Percentiles rank a stretch among this genome's conserved stretches.
phyloP scores from a whole-genome alignment of 192 early-diverging fungal species.

The Martensiomyces pterosporus region DNA sequence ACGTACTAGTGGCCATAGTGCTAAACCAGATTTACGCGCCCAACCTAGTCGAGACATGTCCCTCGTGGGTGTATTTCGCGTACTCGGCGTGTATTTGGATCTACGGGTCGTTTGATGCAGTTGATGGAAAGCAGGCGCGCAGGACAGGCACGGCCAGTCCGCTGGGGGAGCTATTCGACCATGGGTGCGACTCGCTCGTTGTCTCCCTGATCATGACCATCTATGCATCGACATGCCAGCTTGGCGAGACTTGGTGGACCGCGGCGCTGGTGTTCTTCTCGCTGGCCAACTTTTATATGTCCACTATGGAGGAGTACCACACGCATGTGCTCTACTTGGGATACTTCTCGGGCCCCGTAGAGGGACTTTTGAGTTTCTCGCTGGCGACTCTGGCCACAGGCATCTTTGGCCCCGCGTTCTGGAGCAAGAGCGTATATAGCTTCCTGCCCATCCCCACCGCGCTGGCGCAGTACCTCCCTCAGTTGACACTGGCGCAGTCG shows the following conservation, averaged over 20 bases:
- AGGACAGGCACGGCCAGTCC: constrained; percentile 83
- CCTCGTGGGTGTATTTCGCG: constrained; percentile 79
- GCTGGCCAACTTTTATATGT: constrained; percentile 85
- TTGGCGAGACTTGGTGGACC: constrained; percentile 73
- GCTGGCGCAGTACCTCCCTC: constrained; percentile 23
- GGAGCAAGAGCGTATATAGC: constrained; percentile 25
- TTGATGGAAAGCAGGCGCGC: constrained; percentile 95
- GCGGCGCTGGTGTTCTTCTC: constrained; percentile 54
- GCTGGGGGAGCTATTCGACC: constrained; percentile 94
- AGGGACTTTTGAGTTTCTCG: constrained; percentile 72
- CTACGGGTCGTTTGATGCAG: constrained; percentile 88
- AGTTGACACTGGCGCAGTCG: constrained; percentile 38
- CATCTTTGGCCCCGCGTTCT: constrained; percentile 53
- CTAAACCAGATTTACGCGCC: constrained; percentile 71
- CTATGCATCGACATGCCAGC: constrained; percentile 57
- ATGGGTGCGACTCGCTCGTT: constrained; percentile 75
- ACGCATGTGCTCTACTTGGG: constrained; percentile 81
- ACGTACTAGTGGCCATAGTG: constrained; percentile 68
- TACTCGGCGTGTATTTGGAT: constrained; percentile 75
- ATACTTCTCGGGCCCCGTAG: constrained; percentile 86
- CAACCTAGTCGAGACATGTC: constrained; percentile 63
- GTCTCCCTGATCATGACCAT: constrained; percentile 59
- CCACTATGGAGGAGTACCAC: constrained; percentile 94
- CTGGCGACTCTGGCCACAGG: constrained; percentile 61
- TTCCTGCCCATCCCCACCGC: constrained; percentile 32